Conservation (phyloP, 305 asterid species). For the Fraxinus angustifolia region DNA sequence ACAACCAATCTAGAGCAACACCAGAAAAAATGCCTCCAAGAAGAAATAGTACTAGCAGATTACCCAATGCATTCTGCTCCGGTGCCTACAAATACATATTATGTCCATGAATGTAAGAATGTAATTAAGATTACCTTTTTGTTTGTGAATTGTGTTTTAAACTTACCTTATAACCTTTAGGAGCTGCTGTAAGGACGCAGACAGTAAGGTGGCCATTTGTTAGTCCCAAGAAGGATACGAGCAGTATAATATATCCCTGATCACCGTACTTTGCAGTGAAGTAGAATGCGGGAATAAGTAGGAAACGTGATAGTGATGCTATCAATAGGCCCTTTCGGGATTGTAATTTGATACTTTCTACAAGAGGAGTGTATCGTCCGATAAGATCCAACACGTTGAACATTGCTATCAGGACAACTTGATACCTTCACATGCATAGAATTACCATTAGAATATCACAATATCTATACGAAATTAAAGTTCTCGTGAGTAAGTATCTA, state of each 20-base stretch:
- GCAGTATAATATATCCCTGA: slow-evolving; percentile 75
- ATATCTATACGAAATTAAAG: neutral
- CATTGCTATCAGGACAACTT: slow-evolving; percentile 63
- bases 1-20: slow-evolving; percentile 71
- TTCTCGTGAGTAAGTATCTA: neutral
- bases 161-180: slow-evolving; percentile 71
- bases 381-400: slow-evolving; percentile 69
- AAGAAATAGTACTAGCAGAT: slow-evolving; percentile 60
- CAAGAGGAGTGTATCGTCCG: slow-evolving; percentile 57
- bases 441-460: neutral
- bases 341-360: slow-evolving; percentile 39
- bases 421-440: slow-evolving; percentile 46
- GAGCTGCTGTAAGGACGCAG: slow-evolving; percentile 67
- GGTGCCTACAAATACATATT: slow-evolving; percentile 52
- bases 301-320: slow-evolving; percentile 42
- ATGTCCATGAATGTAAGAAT: neutral
- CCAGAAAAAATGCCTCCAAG: slow-evolving; percentile 72
- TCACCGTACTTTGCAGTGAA: slow-evolving; percentile 87
- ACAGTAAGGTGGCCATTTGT: slow-evolving; percentile 81
- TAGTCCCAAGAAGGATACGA: slow-evolving; percentile 63
- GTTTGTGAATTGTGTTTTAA: too few relatives aligned
- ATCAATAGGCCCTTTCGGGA: slow-evolving; percentile 53
- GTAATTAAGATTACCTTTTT: neutral
- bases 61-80: slow-evolving; percentile 80
- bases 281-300: slow-evolving; percentile 77